Evolutionary conservation across 306 rosid genomes (phyloP).

Genomic region (Fragaria iinumae): DNA sequence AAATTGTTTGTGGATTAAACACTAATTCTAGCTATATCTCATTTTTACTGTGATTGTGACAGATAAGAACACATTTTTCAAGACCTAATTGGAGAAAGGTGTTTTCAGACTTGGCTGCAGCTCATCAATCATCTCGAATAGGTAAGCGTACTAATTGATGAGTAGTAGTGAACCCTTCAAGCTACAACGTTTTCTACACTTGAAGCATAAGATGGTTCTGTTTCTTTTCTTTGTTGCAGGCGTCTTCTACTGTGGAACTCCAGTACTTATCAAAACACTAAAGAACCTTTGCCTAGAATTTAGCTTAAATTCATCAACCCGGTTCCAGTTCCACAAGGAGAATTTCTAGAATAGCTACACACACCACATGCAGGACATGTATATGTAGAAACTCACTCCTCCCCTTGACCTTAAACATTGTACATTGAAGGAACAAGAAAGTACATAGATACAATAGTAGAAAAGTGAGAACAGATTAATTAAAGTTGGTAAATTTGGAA

Average conservation of each 20-base stretch:
- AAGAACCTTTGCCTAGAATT: constrained; percentile 42
- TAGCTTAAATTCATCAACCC: constrained; percentile 41
- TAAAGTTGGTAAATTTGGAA: background rate
- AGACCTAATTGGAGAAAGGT: constrained; percentile 90
- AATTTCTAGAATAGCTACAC: constrained; percentile 52
- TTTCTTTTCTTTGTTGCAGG: constrained; percentile 46
- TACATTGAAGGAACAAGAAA: background rate
- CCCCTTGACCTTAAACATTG: background rate
- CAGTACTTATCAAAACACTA: constrained; percentile 32
- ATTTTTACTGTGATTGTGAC: constrained; percentile 17
- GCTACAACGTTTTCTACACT: background rate
- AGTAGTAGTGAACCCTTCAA: background rate
- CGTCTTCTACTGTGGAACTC: constrained; percentile 86
- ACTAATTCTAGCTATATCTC: background rate
- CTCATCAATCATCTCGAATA: constrained; percentile 56
- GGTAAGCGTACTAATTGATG: constrained; percentile 37
- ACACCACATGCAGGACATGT: background rate
- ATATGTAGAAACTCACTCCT: background rate
- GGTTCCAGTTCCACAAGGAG: constrained; percentile 85
- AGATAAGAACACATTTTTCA: constrained; percentile 91
- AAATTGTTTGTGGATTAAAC: background rate
- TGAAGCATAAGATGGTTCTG: background rate
- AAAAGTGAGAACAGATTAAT: background rate
- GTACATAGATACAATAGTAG: background rate
- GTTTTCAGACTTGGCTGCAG: constrained; percentile 42